phyloP scores from a whole-genome alignment of 176 grass and related monocot species.

The Saccharum spontaneum region DNA sequence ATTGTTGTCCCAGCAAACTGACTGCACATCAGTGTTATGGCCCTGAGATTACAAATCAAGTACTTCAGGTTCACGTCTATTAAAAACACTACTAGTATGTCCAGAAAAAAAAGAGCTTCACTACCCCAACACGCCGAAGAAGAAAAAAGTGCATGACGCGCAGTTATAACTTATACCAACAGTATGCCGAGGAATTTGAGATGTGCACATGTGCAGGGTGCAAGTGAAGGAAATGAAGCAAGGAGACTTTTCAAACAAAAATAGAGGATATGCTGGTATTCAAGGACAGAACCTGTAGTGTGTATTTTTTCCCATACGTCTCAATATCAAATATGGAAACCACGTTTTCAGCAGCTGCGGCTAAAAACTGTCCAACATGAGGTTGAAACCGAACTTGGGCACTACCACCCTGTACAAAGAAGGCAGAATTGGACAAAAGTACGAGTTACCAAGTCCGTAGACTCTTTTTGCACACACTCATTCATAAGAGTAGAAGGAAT shows the following conservation, averaged over 20 bases:
- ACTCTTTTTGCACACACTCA: not conserved
- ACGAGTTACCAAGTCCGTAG: not conserved
- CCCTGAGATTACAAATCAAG: slow-evolving; percentile 55
- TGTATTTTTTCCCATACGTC: slow-evolving; percentile 61
- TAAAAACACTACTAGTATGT: not conserved
- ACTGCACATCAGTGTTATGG: slow-evolving; percentile 80
- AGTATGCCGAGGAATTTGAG: not conserved
- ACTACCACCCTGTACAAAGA: slow-evolving; percentile 65
- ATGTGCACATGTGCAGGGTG: not conserved
- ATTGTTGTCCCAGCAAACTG: slow-evolving; percentile 91
- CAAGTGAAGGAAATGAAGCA: not conserved
- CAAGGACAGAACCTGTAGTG: slow-evolving; percentile 61
- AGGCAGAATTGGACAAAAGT: slow-evolving; percentile 9
- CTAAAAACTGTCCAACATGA: slow-evolving; percentile 68
- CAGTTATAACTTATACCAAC: not conserved
- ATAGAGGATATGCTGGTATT: not conserved
- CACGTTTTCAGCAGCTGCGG: slow-evolving; percentile 73
- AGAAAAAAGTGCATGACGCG: not conserved
- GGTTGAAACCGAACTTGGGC: slow-evolving; percentile 97
- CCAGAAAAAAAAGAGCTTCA: not conserved
- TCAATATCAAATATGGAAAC: slow-evolving; percentile 88
- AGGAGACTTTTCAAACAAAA: not conserved
- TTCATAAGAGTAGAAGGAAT: slow-evolving; percentile 16
- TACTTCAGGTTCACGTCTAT: slow-evolving; percentile 13
- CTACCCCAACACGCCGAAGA: not conserved